These are phyloP conservation scores for Chaetomiaceae sp. DNA, from an alignment of 2,329 filamentous ascomycete genomes.

Conservation along the genomic window DNA sequence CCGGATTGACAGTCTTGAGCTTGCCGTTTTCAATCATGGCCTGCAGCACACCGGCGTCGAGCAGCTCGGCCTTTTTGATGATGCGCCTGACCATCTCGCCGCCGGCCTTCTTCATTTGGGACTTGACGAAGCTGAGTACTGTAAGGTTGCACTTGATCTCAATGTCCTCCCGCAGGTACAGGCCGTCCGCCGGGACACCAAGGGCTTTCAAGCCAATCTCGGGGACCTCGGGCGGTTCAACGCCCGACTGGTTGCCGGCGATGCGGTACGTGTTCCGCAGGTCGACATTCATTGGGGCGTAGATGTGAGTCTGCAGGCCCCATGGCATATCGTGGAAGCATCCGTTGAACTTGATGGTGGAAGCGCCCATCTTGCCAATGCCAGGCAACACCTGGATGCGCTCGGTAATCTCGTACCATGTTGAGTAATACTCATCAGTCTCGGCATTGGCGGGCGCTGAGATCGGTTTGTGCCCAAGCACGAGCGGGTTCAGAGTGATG, in stretches of 20 bases:
- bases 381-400: constrained; percentile 63
- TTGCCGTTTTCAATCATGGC: constrained; percentile 43
- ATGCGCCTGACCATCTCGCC: constrained; percentile 63
- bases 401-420: constrained; percentile 68
- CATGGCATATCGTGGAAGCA: constrained; percentile 68
- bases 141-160: constrained; percentile 65
- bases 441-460: constrained; percentile 61
- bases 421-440: constrained; percentile 65
- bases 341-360: constrained; percentile 62
- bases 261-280: constrained; percentile 63
- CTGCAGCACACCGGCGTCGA: constrained; percentile 59
- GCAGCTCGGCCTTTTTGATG: constrained; percentile 64
- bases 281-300: constrained; percentile 61
- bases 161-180: constrained; percentile 65
- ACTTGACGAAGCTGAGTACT: constrained; percentile 59
- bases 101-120: constrained; percentile 59
- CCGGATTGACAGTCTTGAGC: constrained; percentile 35
- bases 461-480: constrained; percentile 57
- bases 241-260: constrained; percentile 60
- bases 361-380: constrained; percentile 56
- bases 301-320: constrained; percentile 66
- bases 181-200: constrained; percentile 55
- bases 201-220: constrained; percentile 56
- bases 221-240: constrained; percentile 53
- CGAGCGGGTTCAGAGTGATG: constrained; percentile 64